Evolutionary conservation across 305 asterid species (phyloP).

Genomic region (Solanum chacoense): DNA sequence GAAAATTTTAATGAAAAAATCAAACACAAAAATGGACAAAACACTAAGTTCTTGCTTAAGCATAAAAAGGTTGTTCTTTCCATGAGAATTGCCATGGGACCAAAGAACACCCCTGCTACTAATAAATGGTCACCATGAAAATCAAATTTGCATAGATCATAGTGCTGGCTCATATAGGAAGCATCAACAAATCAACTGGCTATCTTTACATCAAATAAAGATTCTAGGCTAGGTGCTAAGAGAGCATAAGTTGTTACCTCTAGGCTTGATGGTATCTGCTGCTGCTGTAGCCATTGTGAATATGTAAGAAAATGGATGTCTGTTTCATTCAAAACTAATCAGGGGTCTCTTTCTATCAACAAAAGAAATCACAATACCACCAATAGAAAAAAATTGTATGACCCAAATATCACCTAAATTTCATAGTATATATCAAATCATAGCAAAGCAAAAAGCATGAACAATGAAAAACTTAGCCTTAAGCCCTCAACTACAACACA

Average conservation of each 20-base stretch:
- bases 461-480: background rate
- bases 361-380: background rate
- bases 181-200: background rate
- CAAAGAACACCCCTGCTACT: background rate
- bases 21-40: background rate
- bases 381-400: background rate
- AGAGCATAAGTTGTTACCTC: conserved; percentile 16
- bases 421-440: background rate
- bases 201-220: background rate
- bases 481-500: background rate
- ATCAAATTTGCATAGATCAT: background rate
- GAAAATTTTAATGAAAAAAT: background rate
- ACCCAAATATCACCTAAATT: background rate
- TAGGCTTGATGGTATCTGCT: conserved; percentile 23
- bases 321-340: conserved; percentile 11
- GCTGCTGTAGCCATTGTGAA: conserved; percentile 25
- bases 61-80: background rate
- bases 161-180: background rate
- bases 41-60: background rate
- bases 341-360: background rate
- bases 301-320: conserved; percentile 5
- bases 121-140: background rate
- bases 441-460: background rate
- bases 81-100: background rate
- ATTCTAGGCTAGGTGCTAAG: background rate